Conservation (phyloP, 169 alveolate genomes). For the Sarcocystis neurona region DNA sequence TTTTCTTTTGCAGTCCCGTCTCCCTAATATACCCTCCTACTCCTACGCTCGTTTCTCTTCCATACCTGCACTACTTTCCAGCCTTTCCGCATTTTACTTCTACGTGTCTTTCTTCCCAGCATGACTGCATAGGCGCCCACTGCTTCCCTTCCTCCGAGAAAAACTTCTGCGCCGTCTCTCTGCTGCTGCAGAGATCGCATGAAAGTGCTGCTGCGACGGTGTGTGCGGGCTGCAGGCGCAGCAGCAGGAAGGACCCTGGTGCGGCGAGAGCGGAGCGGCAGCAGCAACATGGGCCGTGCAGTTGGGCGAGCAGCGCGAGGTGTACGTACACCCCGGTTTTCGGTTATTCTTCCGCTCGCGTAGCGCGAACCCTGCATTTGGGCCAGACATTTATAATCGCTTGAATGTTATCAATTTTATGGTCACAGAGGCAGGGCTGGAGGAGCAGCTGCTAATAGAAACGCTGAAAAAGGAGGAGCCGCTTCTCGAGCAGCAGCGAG, state of each 20-base stretch:
- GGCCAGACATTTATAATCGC: conserved; percentile 71
- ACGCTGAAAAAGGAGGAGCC: conserved; percentile 91
- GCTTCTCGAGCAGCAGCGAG: conserved; percentile 87
- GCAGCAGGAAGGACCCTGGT: no score
- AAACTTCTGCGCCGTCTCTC: no score
- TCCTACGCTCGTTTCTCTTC: no score
- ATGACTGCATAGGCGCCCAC: no score
- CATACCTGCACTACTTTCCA: no score
- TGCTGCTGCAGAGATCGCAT: no score
- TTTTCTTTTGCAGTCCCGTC: neutral
- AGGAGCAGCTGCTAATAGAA: conserved; percentile 91
- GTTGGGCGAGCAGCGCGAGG: neutral
- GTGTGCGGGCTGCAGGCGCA: no score
- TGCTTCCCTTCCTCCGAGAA: no score
- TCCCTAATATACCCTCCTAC: no score
- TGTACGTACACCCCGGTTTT: neutral
- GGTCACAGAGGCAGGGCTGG: conserved; percentile 91
- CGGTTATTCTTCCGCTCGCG: neutral
- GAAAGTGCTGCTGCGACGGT: no score
- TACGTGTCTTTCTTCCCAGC: no score
- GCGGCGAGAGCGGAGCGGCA: neutral
- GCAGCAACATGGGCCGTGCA: neutral
- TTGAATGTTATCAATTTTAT: conserved; percentile 92
- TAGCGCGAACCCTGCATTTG: neutral
- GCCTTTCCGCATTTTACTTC: no score